Evolutionary conservation across 192 early-diverging fungal genomes (phyloP).

Genomic region (Endogone sp.): DNA sequence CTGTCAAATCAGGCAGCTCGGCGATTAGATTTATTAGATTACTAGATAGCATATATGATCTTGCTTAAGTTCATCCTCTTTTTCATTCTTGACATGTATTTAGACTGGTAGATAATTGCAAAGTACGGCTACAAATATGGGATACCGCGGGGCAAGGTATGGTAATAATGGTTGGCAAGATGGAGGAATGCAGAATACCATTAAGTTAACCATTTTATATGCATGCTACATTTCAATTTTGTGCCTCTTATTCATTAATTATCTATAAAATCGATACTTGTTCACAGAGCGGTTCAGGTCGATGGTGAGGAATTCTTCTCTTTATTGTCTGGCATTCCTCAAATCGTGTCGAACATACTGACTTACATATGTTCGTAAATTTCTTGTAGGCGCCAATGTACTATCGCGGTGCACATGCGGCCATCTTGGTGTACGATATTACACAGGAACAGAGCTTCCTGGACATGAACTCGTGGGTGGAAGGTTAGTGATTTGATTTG

Average conservation of each 20-base stretch:
- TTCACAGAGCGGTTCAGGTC: background rate
- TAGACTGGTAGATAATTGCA: slow-evolving; percentile 66
- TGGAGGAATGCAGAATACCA: too few relatives aligned
- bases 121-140: slow-evolving; percentile 79
- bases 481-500: slow-evolving; percentile 19
- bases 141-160: slow-evolving; percentile 87
- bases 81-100: slow-evolving; percentile 3
- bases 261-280: background rate
- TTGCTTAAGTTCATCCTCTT: too few relatives aligned
- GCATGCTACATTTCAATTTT: too few relatives aligned
- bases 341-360: background rate
- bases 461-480: slow-evolving; percentile 67
- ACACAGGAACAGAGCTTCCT: slow-evolving; percentile 66
- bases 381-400: slow-evolving; percentile 69
- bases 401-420: slow-evolving; percentile 71
- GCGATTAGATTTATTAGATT: too few relatives aligned
- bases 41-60: too few relatives aligned
- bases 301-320: background rate
- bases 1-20: too few relatives aligned
- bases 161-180: slow-evolving; percentile 33
- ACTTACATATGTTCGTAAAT: background rate
- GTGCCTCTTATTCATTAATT: too few relatives aligned
- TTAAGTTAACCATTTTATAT: too few relatives aligned
- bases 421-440: slow-evolving; percentile 70
- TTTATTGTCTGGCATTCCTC: background rate